phyloP scores from a whole-genome alignment of 345 rosid species.

The Euphorbia pulcherrima region DNA sequence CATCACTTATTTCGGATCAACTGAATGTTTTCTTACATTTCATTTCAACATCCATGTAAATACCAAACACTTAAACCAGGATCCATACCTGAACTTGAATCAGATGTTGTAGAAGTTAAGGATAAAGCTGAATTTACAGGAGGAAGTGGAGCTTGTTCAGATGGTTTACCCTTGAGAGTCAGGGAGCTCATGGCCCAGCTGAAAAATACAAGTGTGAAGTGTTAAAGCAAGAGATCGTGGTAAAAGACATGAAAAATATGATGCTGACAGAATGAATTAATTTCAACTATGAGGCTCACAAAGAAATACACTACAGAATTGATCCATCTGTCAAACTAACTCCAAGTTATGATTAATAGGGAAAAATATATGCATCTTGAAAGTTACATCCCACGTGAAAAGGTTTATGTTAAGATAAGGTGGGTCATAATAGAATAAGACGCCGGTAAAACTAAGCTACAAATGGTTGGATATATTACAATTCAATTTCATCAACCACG shows the following conservation, averaged over 20 bases:
- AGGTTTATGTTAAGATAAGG: not conserved
- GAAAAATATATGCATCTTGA: not conserved
- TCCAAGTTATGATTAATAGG: not conserved
- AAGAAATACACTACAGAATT: not conserved
- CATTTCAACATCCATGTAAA: not conserved
- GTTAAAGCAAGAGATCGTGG: not conserved
- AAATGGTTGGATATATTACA: too few species aligned
- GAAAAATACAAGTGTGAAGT: slow-evolving; percentile 14
- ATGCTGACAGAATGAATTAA: not conserved
- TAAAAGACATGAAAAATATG: not conserved
- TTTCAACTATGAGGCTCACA: not conserved
- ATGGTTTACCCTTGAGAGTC: slow-evolving; percentile 86
- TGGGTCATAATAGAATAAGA: too few species aligned
- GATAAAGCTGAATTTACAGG: slow-evolving; percentile 47
- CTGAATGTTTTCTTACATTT: not conserved
- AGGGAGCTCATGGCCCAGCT: slow-evolving; percentile 99
- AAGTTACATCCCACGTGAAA: slow-evolving; percentile 3
- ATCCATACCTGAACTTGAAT: slow-evolving; percentile 60
- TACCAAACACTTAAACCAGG: not conserved
- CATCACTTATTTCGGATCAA: not conserved
- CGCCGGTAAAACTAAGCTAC: too few species aligned
- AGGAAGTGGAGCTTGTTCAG: slow-evolving; percentile 71
- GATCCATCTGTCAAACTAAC: not conserved
- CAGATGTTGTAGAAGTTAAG: slow-evolving; percentile 47
- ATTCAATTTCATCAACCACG: too few species aligned